Evolutionary conservation across 2,329 filamentous ascomycete genomes (phyloP), one percentile per base, ranked within the genome.

Genomic region (Podosphaera xanthii): DNA sequence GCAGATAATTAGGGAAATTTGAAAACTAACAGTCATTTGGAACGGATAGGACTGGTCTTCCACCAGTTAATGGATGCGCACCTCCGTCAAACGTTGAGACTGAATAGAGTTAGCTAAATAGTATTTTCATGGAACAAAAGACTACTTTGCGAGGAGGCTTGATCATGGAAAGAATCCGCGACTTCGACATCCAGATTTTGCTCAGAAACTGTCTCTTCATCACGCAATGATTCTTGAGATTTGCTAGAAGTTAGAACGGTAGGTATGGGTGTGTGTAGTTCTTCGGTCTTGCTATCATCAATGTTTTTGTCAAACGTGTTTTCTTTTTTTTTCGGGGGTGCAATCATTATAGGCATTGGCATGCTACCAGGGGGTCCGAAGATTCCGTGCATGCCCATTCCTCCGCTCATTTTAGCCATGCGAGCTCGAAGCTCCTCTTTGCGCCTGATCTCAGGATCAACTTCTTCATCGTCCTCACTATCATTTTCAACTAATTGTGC

Each of bases 371-470:
- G 81, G 30, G 79, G 78, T 22, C 87, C 87, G 70, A 94, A 94
- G 82, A 97, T 92, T 66, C 88, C 87, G 69, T 88, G 82, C 84
- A 97, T 94, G 54, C 88, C 88, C 87, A 95, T 95, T 31, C 91
- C 91, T 59, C 91, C 91, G 65, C 91, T 94, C 85, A 98, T 92
- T 73, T 95, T 96, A 53, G 92, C 92, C 88, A 98, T 98, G 65
- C 92, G 82, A 62, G 92, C 89, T 61, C 92, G 82, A 38, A 98
- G 76, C 69, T 96, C 91, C 72, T 95, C 83, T 69, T 84, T 86
- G 58, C 90, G 84, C 64, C 81, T 83, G 31, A 87, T 77, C 70
- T 98, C 92, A 0, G 89, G 88, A 67, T 97, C 90, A 58, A 94
- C 75, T 14, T 94, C 87, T 35, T 81, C 81, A 2, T 80, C 80